Base-by-base conservation (phyloP, 2,329 filamentous ascomycete species). In the Trichoderma asperellum region DNA sequence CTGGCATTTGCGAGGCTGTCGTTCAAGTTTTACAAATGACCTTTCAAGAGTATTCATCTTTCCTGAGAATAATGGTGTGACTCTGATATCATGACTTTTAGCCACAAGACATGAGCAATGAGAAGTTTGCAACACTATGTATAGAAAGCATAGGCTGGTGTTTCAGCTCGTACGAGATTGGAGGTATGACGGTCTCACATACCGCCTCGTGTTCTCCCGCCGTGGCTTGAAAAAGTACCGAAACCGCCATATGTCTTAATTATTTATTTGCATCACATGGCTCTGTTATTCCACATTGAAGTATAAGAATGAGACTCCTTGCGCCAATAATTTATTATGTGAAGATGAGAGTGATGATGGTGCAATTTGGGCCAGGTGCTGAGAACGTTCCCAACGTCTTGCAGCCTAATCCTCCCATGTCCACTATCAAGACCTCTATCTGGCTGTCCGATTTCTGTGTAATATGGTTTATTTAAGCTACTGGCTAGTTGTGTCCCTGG, bases 161-260 rank as follows among this genome's bases (percentile, higher is more conserved):
- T 49, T 49, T 21, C 3, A 21, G 43, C n/a, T 49, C 8, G 8
- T 49, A 49, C 43, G 7, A 16, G 6, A 7, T 47, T 10, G 43
- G 12, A 27, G n/a, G 34, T 40, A 55, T 64, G 47, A 55, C 24
- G 18, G 40, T 64, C 16, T n/a, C 10, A 64, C 61, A 64, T 64
- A 43, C 61, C 49, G 18, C 49, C 24, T 10, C 24, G 49, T 40
- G 18, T 29, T n/a, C 61, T 11, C 2, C 27, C 21, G 34, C 5
- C 16, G 8, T 24, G 35, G 10, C 52, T 29, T 21, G 14, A 43
- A 65, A 27, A 43, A 32, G 58, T 10, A 18, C 37, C 43, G 43
- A 47, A 7, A 53, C n/a, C n/a, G n/a, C 1, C 18, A 43, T 12
- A 18, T 43, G 62, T 57, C 62, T 57, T 27, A 43, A 32, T 6